Conservation (phyloP, 495 filamentous ascomycete species). For the Hypoxylon trugodes region DNA sequence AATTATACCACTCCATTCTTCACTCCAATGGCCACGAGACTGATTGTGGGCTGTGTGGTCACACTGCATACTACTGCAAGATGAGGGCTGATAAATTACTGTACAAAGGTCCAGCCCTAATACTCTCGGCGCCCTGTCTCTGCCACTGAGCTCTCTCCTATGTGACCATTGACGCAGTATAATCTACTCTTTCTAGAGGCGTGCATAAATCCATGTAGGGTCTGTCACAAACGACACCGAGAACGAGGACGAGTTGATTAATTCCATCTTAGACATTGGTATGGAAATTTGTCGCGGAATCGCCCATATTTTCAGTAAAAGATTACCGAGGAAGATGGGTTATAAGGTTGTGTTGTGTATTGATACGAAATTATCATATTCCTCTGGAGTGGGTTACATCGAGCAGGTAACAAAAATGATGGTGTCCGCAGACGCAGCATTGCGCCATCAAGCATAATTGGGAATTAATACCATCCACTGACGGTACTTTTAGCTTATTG, state of each 20-base stretch:
- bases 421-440: no score
- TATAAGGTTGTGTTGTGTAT: no score
- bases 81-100: slow-evolving; percentile 17
- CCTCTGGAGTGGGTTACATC: no score
- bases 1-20: background rate
- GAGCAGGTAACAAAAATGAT: no score
- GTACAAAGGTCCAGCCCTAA: slow-evolving; percentile 23
- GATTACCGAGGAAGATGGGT: no score
- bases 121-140: slow-evolving; percentile 1
- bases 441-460: background rate
- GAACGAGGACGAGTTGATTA: background rate
- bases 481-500: slow-evolving; percentile 9
- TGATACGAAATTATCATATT: no score
- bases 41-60: slow-evolving; percentile 23
- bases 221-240: slow-evolving; percentile 28
- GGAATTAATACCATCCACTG: slow-evolving; percentile 2
- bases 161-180: background rate
- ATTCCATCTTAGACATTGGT: background rate
- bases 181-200: no score
- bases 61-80: slow-evolving; percentile 36
- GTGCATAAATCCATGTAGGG: no score
- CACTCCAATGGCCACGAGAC: slow-evolving; percentile 23
- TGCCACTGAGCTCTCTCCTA: slow-evolving; percentile 6
- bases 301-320: no score
- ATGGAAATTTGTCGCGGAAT: no score